phyloP scores from a whole-genome alignment of 1,284 basidiomycete genomes.

The Microbotryum lychnidis-dioicae region DNA sequence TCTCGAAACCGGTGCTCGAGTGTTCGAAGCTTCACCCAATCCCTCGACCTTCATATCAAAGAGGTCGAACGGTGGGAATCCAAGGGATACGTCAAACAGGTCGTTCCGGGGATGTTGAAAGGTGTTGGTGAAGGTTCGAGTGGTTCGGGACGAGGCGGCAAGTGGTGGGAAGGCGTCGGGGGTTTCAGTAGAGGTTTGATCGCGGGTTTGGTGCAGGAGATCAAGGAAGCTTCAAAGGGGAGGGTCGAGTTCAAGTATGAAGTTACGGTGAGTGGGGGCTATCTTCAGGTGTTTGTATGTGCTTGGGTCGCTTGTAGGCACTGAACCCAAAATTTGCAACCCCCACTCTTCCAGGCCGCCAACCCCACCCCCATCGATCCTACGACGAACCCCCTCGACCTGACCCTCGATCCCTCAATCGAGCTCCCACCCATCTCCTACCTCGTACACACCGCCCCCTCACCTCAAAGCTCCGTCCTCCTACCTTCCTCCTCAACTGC shows the following conservation, averaged over 20 bases:
- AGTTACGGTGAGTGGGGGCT: background rate
- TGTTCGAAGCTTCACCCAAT: background rate
- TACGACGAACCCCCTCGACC: background rate
- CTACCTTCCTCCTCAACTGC: background rate
- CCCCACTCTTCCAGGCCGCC: background rate
- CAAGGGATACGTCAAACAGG: background rate
- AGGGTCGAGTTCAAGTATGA: background rate
- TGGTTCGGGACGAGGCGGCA: background rate
- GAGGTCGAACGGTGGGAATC: background rate
- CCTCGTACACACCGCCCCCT: slow-evolving; percentile 1
- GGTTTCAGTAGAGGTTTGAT: background rate
- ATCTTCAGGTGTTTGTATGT: too few species aligned
- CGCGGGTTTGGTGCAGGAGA: background rate
- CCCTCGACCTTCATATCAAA: background rate
- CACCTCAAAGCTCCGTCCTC: background rate
- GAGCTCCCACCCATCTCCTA: background rate
- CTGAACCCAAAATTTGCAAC: too few species aligned
- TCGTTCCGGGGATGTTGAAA: background rate
- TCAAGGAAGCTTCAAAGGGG: background rate
- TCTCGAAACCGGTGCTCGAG: slow-evolving; percentile 1
- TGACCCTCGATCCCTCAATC: background rate
- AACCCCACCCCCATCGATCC: background rate
- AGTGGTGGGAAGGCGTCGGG: background rate
- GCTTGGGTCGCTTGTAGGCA: too few species aligned
- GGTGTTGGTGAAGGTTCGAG: background rate